Evolutionary conservation across 331 rosid genomes (phyloP).

Genomic region (Acacia concinna): DNA sequence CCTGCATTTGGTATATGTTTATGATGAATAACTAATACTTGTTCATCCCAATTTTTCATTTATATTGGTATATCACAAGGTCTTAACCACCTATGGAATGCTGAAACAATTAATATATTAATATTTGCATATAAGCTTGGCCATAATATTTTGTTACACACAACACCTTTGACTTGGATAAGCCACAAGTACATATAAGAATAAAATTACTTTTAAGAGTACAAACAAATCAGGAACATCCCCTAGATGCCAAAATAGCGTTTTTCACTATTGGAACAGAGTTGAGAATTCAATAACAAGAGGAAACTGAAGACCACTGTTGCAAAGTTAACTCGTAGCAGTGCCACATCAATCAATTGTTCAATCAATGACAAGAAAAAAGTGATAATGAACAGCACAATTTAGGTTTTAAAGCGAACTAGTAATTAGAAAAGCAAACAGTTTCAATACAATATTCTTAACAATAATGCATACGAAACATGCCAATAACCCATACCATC

Average conservation of each 20-base stretch:
- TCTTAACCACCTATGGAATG: slow-evolving; percentile 12
- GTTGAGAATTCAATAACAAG: neutral
- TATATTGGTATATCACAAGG: neutral
- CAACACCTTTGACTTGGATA: slow-evolving; percentile 1
- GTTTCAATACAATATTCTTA: slow-evolving; percentile 12
- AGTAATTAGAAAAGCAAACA: neutral
- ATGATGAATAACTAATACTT: slow-evolving; percentile 28
- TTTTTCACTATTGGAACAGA: neutral
- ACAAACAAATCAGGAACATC: neutral
- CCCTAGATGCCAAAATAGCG: neutral
- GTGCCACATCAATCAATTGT: neutral
- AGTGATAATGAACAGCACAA: neutral
- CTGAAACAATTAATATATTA: neutral
- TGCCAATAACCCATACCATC: slow-evolving; percentile 7
- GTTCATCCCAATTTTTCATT: slow-evolving; percentile 15
- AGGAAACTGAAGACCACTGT: neutral
- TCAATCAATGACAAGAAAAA: neutral
- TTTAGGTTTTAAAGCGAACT: neutral
- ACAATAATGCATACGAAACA: neutral
- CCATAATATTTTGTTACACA: slow-evolving; percentile 9
- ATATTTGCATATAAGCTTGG: slow-evolving; percentile 18
- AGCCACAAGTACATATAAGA: slow-evolving; percentile 8
- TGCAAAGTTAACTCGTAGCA: neutral
- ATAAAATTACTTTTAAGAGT: neutral
- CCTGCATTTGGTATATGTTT: slow-evolving; percentile 56